phyloP scores from a whole-genome alignment of 768 basidiomycete species.

The Xerocomellus chrysenteron region DNA sequence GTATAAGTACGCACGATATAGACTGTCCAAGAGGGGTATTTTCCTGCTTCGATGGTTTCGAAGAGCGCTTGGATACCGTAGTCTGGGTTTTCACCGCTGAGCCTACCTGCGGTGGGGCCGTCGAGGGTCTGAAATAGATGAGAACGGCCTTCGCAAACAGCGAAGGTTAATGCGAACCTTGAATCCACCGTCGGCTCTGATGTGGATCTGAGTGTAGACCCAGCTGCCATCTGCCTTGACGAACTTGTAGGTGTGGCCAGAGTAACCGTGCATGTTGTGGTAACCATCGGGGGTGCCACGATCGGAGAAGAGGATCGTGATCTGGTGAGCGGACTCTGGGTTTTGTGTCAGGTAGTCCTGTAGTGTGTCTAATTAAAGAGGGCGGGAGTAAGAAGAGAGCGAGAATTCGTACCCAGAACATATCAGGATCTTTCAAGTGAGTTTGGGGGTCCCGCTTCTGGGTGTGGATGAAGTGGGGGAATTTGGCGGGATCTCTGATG shows the following conservation, averaged over 20 bases:
- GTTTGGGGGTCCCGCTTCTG: constrained; percentile 92
- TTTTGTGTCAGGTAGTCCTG: constrained; percentile 89
- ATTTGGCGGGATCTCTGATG: constrained; percentile 83
- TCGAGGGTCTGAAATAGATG: constrained; percentile 59
- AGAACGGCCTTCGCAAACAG: background rate
- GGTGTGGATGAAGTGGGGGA: constrained; percentile 94
- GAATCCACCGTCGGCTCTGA: constrained; percentile 75
- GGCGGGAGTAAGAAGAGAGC: background rate
- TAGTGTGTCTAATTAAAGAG: constrained; percentile 4
- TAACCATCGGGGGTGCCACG: constrained; percentile 91
- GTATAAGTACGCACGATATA: constrained; percentile 58
- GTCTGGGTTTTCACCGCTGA: constrained; percentile 79
- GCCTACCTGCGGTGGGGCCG: constrained; percentile 57
- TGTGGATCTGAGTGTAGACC: constrained; percentile 85
- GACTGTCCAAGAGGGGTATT: constrained; percentile 86
- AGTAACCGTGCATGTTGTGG: constrained; percentile 88
- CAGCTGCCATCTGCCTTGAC: constrained; percentile 82
- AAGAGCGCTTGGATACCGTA: constrained; percentile 79
- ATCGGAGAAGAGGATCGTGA: constrained; percentile 92
- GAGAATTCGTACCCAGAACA: constrained; percentile 65
- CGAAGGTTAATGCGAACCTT: constrained; percentile 46
- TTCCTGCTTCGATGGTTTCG: constrained; percentile 76
- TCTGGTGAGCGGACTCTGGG: constrained; percentile 86
- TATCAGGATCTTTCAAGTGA: constrained; percentile 83
- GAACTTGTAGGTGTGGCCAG: constrained; percentile 89